Base-by-base conservation (phyloP, 2,329 filamentous ascomycete genomes). In the Cladophialophora bantiana region DNA sequence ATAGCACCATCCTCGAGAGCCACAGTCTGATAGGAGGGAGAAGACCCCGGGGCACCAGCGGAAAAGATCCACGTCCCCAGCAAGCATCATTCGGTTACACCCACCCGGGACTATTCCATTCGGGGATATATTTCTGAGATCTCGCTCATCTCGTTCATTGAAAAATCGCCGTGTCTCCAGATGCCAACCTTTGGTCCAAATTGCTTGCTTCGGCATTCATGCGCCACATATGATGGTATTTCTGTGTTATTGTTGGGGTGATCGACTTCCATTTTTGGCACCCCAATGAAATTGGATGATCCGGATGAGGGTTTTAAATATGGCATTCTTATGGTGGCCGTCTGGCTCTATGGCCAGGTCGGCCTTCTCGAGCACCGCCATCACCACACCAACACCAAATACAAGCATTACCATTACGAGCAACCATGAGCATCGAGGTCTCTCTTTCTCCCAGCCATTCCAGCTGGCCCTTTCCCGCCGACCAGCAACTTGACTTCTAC, bases 371-470 rank as follows among this genome's bases (percentile, higher is more conserved):
- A 61, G 48, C 59, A 42, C 18, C 26, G 12, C 20, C 18, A 45
- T n/a, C 6, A 18, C n/a, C 57, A 50, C 4, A 50, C 4, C 4
- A 42, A 50, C 45, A 12, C 20, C 45, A 26, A 26, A 26, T 6
- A 26, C 7, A n/a, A 61, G 48, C 45, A 61, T 36, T 36, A 10
- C 15, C 20, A 18, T 31, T 3, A 32, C n/a, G 48, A 42, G 45
- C 52, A 42, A 55, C 20, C 45, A 67, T 67, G 65, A 53, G 60
- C 35, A 61, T 59, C 62, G 59, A 67, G 35, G 60, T 63, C 12
- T 48, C 65, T 38, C 26, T 64, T n/a, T 52, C 61, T 42, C 61
- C 65, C 32, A 56, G 50, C 31, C 60, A 60, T 26, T 48, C 48
- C 15, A 53, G 56, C 18, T 64, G 56, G 55, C 52, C 45, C 13